Percentiles rank a stretch among this genome's conserved stretches.
These are phyloP conservation scores for Protea cynaroides DNA, from an alignment of 164 flowering plant genomes.

Conservation along the genomic window DNA sequence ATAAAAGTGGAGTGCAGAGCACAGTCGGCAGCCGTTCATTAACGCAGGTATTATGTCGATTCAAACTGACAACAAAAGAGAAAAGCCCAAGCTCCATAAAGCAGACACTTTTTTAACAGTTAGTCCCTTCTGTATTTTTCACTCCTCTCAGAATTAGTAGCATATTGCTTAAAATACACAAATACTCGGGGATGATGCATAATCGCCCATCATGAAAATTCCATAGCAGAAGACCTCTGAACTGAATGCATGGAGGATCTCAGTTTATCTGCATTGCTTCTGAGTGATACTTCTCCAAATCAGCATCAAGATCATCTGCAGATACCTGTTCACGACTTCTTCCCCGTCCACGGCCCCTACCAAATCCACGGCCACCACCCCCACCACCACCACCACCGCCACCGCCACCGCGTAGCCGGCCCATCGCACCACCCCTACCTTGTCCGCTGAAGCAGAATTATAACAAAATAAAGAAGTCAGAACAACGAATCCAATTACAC, in stretches of 20 bases:
- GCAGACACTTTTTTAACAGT: conserved; percentile 14
- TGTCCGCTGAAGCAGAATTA: conserved; percentile 39
- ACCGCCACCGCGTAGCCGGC: conserved; percentile 33
- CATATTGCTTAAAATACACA: conserved; percentile 17
- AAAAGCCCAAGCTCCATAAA: conserved; percentile 20
- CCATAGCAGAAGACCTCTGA: not conserved
- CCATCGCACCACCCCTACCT: conserved; percentile 47
- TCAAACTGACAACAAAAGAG: not conserved
- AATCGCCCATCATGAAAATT: not conserved
- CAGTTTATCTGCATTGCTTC: conserved; percentile 58
- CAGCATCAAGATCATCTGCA: conserved; percentile 64
- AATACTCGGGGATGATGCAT: not conserved
- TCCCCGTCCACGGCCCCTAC: conserved; percentile 47
- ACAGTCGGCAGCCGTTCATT: not conserved
- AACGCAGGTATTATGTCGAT: conserved; percentile 1
- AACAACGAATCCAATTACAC: too few species aligned
- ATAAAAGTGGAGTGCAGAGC: not conserved
- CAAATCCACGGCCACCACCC: conserved; percentile 34
- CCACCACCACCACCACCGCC: conserved; percentile 47
- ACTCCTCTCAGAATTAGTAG: conserved; percentile 7
- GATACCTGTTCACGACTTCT: conserved; percentile 45
- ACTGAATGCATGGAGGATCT: conserved; percentile 6
- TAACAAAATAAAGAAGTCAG: not conserved
- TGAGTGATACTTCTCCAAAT: conserved; percentile 64
- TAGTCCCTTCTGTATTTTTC: conserved; percentile 4